A percentile compares a stretch with the other conserved stretches of the same genome.
These are phyloP conservation scores for Calvatia gigantea DNA, from an alignment of 768 basidiomycete genomes.

Conservation along the genomic window DNA sequence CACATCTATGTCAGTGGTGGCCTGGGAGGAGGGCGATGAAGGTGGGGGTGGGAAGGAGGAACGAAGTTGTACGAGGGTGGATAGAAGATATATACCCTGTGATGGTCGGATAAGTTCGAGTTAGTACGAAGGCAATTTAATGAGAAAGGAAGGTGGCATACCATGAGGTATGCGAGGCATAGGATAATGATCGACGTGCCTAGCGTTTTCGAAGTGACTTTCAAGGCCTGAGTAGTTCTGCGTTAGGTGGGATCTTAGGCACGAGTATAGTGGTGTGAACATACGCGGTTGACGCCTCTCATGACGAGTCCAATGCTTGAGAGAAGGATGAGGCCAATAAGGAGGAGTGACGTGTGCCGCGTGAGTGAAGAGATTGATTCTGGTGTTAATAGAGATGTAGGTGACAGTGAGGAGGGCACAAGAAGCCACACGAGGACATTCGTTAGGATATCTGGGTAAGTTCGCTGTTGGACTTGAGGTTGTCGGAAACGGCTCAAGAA, in stretches of 20 bases:
- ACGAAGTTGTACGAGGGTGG: conserved; percentile 79
- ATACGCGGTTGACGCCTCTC: conserved; percentile 58
- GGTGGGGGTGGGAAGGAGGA: conserved; percentile 72
- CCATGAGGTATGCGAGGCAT: conserved; percentile 81
- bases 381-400: conserved; percentile 15
- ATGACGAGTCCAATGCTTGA: conserved; percentile 70
- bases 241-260: background rate
- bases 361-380: conserved; percentile 39
- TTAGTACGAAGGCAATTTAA: background rate
- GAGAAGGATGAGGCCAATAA: conserved; percentile 76
- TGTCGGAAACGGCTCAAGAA: conserved; percentile 32
- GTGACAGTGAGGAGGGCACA: conserved; percentile 24
- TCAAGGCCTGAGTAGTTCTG: conserved; percentile 40
- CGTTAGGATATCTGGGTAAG: conserved; percentile 41
- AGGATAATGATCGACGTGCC: conserved; percentile 77
- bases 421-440: conserved; percentile 27
- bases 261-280: conserved; percentile 15
- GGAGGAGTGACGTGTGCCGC: conserved; percentile 53
- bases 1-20: background rate
- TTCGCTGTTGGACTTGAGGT: conserved; percentile 23
- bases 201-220: conserved; percentile 63
- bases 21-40: background rate
- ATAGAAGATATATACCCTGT: conserved; percentile 80
- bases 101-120: background rate
- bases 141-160: conserved; percentile 34